Evolutionary conservation across 805 yeast genomes (phyloP), one percentile per base, ranked within the genome.

Genomic region (Saccharomyces mikatae): DNA sequence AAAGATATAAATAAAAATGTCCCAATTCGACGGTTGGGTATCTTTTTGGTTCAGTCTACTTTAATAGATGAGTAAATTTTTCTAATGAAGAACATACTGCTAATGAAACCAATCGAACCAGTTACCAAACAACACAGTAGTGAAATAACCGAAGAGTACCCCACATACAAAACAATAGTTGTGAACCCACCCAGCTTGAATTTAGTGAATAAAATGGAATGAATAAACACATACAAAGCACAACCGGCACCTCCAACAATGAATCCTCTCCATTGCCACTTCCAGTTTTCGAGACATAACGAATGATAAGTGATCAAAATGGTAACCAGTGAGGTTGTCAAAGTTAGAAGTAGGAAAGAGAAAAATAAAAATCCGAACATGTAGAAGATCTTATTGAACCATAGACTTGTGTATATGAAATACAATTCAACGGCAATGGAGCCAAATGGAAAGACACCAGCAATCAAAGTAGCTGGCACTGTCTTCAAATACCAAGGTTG

Each of bases 361-460:
- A 91, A 83, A 71, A 91, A 88, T 61, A 92, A 75, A 78, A 92
- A 94, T 11, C 98, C 99, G 77, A 94, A 94, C 98, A 94, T 92
- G 78, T 91, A 94, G 77, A 82, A 94, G 60, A 91, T 84, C 70
- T 88, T 81, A 78, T 88, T 90, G 72, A 87, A 89, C 99, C 99
- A 92, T 60, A 94, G 73, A 31, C 96, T 89, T 52, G 88, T 80
- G 75, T 88, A 84, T 64, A 94, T 88, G 74, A 90, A 92, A 72
- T 89, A 91, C 81, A 94, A 81, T 74, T 94, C 97, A 54, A 94
- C 94, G 26, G 96, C 90, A 67, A 94, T 87, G 22, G 96, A 86
- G 9, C 96, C 96, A 67, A 92, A 90, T 65, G 98, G 97, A 79
- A 92, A 84, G 56, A 92, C 80, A 57, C 98, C 98, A 1, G 95